Base-by-base conservation (phyloP, 805 yeast species). In the Metschnikowia kofuensis region DNA sequence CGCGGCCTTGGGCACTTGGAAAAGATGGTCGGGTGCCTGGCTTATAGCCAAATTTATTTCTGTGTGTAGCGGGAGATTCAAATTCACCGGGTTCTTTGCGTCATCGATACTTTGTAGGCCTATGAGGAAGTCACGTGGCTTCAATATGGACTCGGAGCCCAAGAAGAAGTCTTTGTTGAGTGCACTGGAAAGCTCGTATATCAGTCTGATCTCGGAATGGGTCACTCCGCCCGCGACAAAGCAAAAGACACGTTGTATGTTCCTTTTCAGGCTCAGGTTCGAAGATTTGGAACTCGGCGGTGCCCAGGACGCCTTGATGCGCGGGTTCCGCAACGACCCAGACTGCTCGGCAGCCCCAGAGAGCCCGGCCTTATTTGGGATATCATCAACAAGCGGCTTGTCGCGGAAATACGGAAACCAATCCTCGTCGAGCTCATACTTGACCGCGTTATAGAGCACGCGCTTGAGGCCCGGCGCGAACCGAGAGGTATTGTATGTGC, bases 151-250 rank as follows among this genome's bases (percentile, higher is more conserved):
- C 38, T 56, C 59, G 6, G 58, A 54, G 27, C 57, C 56, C 31
- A 50, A 69, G 51, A 85, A 80, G 14, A 94, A 78, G 52, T 89
- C 96, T 61, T 82, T 84, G 59, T 85, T 80, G 49, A 80, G 74
- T 40, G 76, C 65, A 14, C 70, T 66, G 8, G 89, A 78, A 41
- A 89, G 74, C 53, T 88, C 92, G 57, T 87, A 84, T 4, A 84
- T 83, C 11, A 88, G 77, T 53, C 92, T 78, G 29, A 86, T 70
- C 65, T 94, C 99, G 2, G 91, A 79, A 55, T 85, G 80, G 0
- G 98, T 89, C 16, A 87, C 67, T 8, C 98, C 99, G 21, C 99
- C 99, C 1, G 96, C 85, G 28, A 89, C 78, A 61, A 83, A 94
- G 48, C 90, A 80, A 55, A 91, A 79, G 7, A 91, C 73, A 43